Evolutionary conservation across 768 basidiomycete genomes (phyloP), one percentile per base, ranked within the genome.

Genomic region (Leucogyrophana mollusca): DNA sequence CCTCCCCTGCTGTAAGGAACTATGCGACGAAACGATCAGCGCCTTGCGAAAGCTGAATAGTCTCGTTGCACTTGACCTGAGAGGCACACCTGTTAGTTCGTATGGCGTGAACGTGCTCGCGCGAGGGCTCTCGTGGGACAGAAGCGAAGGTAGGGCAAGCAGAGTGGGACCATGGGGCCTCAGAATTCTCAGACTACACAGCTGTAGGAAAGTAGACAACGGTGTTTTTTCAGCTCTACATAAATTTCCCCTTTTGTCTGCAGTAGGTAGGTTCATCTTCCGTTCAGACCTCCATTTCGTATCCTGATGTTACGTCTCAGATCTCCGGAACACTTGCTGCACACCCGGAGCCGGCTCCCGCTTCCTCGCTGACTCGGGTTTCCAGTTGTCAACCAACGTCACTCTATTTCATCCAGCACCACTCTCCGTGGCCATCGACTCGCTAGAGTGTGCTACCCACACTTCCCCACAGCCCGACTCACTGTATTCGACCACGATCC

Each of bases 51-150:
- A 62, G 9, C 71, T 90, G 5, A 78, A 77, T 53, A 68, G 71
- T 5, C 69, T 90, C 16, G 56, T 66, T 34, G 88, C 82, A 0
- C 67, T 90, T n/a, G 87, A 90, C 59, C 74, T 77, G 17, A 82
- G 80, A 39, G 66, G 60, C 9, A 84, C 82, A 2, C 20, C 50
- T 2, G 53, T 90, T 30, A 76, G 77, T 3, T 55, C 76, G 3
- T 72, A 75, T 52, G 84, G 79, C 10, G 58, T 88, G 40, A 71
- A 69, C 25, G 58, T 69, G 4, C 73, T 91, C 9, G 63, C 79
- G 0, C 71, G 75, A 17, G 77, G 76, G 3, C 64, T 86, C 11
- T 60, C 60, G 2, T 67, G 62, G 58, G 54, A 62, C 23, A 60
- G 71, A 22, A 51, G 57, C n/a, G 58, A 56, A 48, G 47, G 20